Evolutionary conservation across 257 asterid species (phyloP).

Genomic region (Salvia hispanica): DNA sequence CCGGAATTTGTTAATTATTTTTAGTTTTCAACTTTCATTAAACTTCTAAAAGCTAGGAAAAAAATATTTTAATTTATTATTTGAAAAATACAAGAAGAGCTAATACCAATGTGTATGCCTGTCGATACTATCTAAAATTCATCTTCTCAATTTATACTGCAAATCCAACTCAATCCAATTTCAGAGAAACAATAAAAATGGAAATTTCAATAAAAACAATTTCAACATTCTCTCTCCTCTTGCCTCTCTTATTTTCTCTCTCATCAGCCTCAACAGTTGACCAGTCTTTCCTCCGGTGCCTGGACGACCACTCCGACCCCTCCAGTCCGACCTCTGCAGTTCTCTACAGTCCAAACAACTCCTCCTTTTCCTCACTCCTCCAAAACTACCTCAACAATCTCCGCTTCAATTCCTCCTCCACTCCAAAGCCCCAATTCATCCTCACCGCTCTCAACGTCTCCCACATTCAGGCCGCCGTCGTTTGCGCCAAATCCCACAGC

Average conservation of each 20-base stretch:
- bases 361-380: slow-evolving; percentile 35
- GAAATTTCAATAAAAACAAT: neutral
- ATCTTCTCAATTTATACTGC: neutral
- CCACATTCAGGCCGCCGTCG: slow-evolving; percentile 40
- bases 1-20: too few species aligned
- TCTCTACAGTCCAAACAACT: slow-evolving; percentile 31
- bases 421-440: slow-evolving; percentile 47
- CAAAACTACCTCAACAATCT: slow-evolving; percentile 36
- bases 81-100: too few species aligned
- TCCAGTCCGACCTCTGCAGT: slow-evolving; percentile 30
- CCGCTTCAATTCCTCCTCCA: slow-evolving; percentile 37
- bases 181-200: neutral
- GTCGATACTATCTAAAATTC: neutral
- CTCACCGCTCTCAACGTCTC: slow-evolving; percentile 38
- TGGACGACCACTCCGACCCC: slow-evolving; percentile 22
- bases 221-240: neutral
- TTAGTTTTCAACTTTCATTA: too few species aligned
- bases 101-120: neutral
- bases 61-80: too few species aligned
- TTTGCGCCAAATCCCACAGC: slow-evolving; percentile 35
- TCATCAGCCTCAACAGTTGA: neutral
- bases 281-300: neutral
- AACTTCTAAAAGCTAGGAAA: too few species aligned
- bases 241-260: neutral
- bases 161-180: neutral